Percentiles rank a stretch among this genome's conserved stretches.
phyloP scores from a whole-genome alignment of 2,329 filamentous ascomycete genomes.

The Talaromyces verruculosus region DNA sequence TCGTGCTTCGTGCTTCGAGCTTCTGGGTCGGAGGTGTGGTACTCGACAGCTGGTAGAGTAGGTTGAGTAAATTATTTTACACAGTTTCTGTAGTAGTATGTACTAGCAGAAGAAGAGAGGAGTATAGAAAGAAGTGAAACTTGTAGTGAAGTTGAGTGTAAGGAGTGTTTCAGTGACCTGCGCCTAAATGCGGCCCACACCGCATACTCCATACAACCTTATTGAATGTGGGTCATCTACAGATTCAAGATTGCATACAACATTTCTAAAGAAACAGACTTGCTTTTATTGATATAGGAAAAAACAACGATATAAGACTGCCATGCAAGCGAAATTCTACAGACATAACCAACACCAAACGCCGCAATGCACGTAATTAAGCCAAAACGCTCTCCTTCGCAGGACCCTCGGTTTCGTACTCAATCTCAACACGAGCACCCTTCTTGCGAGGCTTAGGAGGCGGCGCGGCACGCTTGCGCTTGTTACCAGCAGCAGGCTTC shows the following conservation, averaged over 20 bases:
- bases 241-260: background rate
- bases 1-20: background rate
- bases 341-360: constrained; percentile 17
- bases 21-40: background rate
- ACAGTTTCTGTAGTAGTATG: no score
- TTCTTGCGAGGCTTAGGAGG: constrained; percentile 60
- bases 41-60: no score
- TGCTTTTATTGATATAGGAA: constrained; percentile 19
- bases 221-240: constrained; percentile 1
- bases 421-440: constrained; percentile 68
- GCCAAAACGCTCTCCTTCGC: constrained; percentile 51
- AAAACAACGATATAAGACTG: background rate
- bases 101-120: background rate
- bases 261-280: constrained; percentile 4
- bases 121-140: background rate
- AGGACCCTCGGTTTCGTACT: constrained; percentile 72
- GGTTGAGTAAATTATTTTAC: no score
- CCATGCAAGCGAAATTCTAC: constrained; percentile 10
- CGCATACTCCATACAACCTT: constrained; percentile 3
- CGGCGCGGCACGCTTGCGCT: constrained; percentile 58
- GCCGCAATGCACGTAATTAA: constrained; percentile 27
- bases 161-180: constrained; percentile 11
- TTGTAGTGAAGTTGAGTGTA: background rate
- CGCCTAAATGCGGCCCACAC: constrained; percentile 8
- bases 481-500: constrained; percentile 49